These are phyloP conservation scores for Thalassiosira delicatula DNA, from an alignment of 352 stramenopile genomes.

Conservation along the genomic window DNA sequence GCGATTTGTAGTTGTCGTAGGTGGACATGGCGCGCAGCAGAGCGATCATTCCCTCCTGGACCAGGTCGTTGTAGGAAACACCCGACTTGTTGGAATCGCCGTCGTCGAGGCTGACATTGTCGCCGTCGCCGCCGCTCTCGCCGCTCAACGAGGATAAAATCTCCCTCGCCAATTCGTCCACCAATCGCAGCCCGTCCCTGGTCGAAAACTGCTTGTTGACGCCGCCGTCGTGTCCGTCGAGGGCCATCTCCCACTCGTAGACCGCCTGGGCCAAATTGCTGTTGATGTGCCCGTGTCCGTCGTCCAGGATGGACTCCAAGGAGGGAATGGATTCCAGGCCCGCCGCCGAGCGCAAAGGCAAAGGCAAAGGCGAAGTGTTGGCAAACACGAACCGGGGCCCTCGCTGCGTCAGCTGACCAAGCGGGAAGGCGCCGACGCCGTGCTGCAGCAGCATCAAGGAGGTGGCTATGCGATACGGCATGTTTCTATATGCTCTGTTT, in stretches of 20 bases:
- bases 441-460: not conserved
- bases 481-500: no score
- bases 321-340: conserved; percentile 10
- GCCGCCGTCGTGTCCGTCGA: conserved; percentile 19
- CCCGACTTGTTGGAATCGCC: no score
- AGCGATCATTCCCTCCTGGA: conserved; percentile 74
- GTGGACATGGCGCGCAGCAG: conserved; percentile 66
- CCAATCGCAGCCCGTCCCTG: conserved; percentile 62
- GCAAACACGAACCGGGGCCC: no score
- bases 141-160: conserved; percentile 19
- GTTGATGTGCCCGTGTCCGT: conserved; percentile 68
- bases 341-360: not conserved
- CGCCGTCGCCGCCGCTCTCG: no score
- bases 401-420: no score
- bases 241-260: conserved; percentile 68
- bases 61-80: conserved; percentile 61
- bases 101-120: no score
- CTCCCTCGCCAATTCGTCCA: conserved; percentile 58
- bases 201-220: conserved; percentile 65
- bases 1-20: conserved; percentile 52
- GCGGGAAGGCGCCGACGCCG: not conserved
- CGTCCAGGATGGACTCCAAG: conserved; percentile 63
- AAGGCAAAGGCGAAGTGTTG: not conserved
- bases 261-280: conserved; percentile 64
- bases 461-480: not conserved